A percentile compares a stretch with the other conserved stretches of the same genome.
These are phyloP conservation scores for Corylus avellana DNA, from an alignment of 306 rosid genomes.

Conservation along the genomic window DNA sequence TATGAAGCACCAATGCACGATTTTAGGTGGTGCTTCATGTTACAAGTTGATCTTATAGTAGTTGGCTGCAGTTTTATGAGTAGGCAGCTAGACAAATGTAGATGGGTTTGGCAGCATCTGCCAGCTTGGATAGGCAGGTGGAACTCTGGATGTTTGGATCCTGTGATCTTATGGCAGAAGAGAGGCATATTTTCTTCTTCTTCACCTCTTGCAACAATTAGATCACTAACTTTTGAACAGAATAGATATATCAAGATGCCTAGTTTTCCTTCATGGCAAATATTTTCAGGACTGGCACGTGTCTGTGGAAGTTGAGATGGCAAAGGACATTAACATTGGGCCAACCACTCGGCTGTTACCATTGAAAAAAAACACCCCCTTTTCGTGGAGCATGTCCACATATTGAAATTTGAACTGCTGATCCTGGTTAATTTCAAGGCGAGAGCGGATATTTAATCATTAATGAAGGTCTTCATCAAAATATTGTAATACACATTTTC, in stretches of 20 bases:
- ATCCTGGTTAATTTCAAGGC: slow-evolving; percentile 22
- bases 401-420: slow-evolving; percentile 19
- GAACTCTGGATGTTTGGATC: slow-evolving; percentile 3
- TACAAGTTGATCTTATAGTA: not conserved
- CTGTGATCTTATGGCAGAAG: slow-evolving; percentile 11
- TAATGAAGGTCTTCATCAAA: not conserved
- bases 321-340: slow-evolving; percentile 8
- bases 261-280: slow-evolving; percentile 16
- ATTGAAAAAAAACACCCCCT: slow-evolving; percentile 14
- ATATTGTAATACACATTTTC: not conserved
- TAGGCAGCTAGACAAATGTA: slow-evolving; percentile 10
- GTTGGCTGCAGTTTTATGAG: not conserved
- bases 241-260: not conserved
- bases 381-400: slow-evolving; percentile 26
- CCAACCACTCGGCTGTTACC: slow-evolving; percentile 28
- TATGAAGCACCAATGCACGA: not conserved
- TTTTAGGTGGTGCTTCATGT: not conserved
- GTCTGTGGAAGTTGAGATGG: slow-evolving; percentile 19
- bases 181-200: not conserved
- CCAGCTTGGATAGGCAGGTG: slow-evolving; percentile 2
- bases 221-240: not conserved
- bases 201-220: slow-evolving; percentile 1
- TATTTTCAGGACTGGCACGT: slow-evolving; percentile 21
- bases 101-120: slow-evolving; percentile 9
- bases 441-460: not conserved